phyloP scores from a whole-genome alignment of 116 monocot genomes.

The Trichopus zeylanicus region DNA sequence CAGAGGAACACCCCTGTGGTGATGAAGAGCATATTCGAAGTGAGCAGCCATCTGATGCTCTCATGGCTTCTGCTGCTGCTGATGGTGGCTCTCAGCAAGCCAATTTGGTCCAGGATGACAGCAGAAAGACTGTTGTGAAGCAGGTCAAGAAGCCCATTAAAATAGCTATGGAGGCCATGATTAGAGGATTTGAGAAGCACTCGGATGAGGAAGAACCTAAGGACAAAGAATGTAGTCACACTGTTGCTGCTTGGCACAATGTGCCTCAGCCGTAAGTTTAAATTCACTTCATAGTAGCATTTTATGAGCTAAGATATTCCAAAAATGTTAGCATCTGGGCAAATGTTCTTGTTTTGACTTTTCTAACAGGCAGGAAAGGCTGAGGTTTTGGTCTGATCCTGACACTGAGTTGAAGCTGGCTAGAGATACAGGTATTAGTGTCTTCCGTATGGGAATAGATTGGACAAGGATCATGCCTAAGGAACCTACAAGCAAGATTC shows the following conservation, averaged over 20 bases:
- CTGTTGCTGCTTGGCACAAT: slow-evolving; percentile 91
- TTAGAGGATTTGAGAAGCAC: slow-evolving; percentile 68
- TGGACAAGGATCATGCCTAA: slow-evolving; percentile 93
- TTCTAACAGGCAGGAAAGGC: slow-evolving; percentile 61
- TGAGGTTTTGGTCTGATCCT: slow-evolving; percentile 97
- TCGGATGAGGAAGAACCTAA: slow-evolving; percentile 23
- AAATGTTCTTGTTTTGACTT: too few species aligned
- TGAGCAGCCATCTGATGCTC: slow-evolving; percentile 29
- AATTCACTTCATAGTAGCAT: too few species aligned
- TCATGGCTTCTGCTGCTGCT: slow-evolving; percentile 46
- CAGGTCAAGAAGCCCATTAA: too few species aligned
- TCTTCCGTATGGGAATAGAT: slow-evolving; percentile 94
- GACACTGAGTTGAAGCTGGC: slow-evolving; percentile 79
- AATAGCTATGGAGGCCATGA: slow-evolving; percentile 81
- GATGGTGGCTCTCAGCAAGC: slow-evolving; percentile 58
- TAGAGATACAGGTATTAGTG: slow-evolving; percentile 75
- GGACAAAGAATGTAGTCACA: slow-evolving; percentile 36
- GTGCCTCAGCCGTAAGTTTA: slow-evolving; percentile 72
- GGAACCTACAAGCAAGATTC: slow-evolving; percentile 51
- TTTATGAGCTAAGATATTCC: too few species aligned
- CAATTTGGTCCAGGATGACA: slow-evolving; percentile 6
- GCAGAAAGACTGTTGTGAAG: not conserved
- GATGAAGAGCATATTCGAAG: slow-evolving; percentile 12
- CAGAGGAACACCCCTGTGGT: slow-evolving; percentile 45
- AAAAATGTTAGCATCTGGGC: not conserved